Conservation (phyloP, 2,329 filamentous ascomycete genomes). For the Mycosphaerella sp. region DNA sequence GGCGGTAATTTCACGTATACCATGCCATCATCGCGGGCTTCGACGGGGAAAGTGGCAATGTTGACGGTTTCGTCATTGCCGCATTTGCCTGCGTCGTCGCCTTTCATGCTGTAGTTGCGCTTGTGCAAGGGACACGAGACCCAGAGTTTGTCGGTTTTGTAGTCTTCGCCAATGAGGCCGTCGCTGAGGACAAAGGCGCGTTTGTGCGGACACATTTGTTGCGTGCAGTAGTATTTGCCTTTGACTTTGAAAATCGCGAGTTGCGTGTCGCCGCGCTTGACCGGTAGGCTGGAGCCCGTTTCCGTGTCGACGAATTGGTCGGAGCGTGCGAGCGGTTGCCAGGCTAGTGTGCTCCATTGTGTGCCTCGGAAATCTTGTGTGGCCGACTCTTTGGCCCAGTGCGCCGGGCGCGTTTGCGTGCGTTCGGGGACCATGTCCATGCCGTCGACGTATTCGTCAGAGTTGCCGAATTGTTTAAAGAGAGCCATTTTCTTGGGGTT, state of each 20-base stretch:
- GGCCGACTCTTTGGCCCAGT: conserved; percentile 65
- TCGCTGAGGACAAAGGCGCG: conserved; percentile 84
- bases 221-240: conserved; percentile 74
- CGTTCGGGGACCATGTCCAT: conserved; percentile 68
- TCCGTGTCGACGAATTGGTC: conserved; percentile 62
- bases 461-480: conserved; percentile 83
- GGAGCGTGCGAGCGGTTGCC: conserved; percentile 72
- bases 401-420: conserved; percentile 64
- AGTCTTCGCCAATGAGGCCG: conserved; percentile 68
- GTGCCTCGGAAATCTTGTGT: conserved; percentile 66
- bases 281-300: conserved; percentile 65
- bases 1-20: conserved; percentile 76
- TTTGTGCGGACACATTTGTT: conserved; percentile 95
- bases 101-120: conserved; percentile 73
- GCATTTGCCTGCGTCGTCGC: conserved; percentile 61
- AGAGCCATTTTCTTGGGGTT: conserved; percentile 59
- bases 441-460: conserved; percentile 56
- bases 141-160: conserved; percentile 60
- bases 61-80: conserved; percentile 67
- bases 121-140: conserved; percentile 86
- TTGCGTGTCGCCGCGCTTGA: conserved; percentile 85
- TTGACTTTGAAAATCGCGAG: conserved; percentile 78
- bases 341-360: conserved; percentile 60
- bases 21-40: conserved; percentile 68
- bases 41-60: conserved; percentile 74